These are phyloP conservation scores for Blastobotrys apis DNA, from an alignment of 1,139 yeast species.

Conservation along the genomic window DNA sequence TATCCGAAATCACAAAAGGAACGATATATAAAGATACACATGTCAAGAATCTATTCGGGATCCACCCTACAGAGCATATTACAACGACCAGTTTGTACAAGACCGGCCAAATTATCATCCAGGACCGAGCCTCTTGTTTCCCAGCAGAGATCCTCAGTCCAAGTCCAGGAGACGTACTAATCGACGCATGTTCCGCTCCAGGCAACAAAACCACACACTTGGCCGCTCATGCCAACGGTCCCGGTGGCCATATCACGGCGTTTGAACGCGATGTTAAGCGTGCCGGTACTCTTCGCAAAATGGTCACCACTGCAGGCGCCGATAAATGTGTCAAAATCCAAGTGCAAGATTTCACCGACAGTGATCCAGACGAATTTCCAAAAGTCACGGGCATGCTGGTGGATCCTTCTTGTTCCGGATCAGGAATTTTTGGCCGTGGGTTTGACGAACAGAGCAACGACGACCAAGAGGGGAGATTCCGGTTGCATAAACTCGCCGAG, in stretches of 20 bases:
- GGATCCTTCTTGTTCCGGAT: slow-evolving; percentile 97
- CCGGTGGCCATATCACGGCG: slow-evolving; percentile 55
- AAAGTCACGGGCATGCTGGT: slow-evolving; percentile 78
- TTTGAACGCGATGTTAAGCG: slow-evolving; percentile 81
- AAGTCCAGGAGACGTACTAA: slow-evolving; percentile 46
- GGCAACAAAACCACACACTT: slow-evolving; percentile 95
- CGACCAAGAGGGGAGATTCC: slow-evolving; percentile 43
- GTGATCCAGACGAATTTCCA: slow-evolving; percentile 56
- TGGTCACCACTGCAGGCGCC: slow-evolving; percentile 80
- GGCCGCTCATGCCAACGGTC: slow-evolving; percentile 52
- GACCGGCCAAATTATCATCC: slow-evolving; percentile 77
- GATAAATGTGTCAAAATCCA: slow-evolving; percentile 58
- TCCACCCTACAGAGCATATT: slow-evolving; percentile 65
- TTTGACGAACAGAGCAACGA: slow-evolving; percentile 42
- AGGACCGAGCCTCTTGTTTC: slow-evolving; percentile 94
- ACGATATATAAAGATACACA: slow-evolving; percentile 61
- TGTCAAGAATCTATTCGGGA: slow-evolving; percentile 74
- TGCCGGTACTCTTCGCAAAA: slow-evolving; percentile 64
- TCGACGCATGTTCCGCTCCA: slow-evolving; percentile 97
- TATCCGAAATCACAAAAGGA: slow-evolving; percentile 43
- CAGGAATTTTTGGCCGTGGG: slow-evolving; percentile 91
- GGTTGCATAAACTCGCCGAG: slow-evolving; percentile 70
- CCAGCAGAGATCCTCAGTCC: slow-evolving; percentile 83
- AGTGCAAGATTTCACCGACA: slow-evolving; percentile 77
- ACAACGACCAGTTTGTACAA: slow-evolving; percentile 63